Conservation (phyloP, 164 flowering plant species). For the Nymphaea colorata region DNA sequence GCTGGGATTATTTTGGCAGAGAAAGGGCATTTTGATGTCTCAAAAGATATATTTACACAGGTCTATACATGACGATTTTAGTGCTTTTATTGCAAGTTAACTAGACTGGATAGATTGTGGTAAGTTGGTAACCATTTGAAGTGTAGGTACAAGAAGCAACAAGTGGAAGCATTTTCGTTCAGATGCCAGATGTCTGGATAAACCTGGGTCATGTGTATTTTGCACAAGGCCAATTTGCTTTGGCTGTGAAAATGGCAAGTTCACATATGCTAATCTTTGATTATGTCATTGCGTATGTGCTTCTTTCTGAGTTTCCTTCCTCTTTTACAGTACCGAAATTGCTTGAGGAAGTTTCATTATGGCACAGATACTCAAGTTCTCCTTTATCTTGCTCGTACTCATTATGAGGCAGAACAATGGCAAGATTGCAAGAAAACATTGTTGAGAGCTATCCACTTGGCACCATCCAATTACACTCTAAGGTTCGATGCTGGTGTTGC, state of each 20-base stretch:
- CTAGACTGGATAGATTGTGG: not conserved
- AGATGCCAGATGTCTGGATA: conserved; percentile 98
- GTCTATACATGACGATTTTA: conserved; percentile 14
- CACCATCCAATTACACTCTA: conserved; percentile 89
- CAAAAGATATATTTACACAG: conserved; percentile 92
- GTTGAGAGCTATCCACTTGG: conserved; percentile 87
- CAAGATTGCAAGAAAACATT: conserved; percentile 89
- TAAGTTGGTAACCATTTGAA: not conserved
- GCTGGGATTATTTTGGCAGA: conserved; percentile 88
- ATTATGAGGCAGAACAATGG: conserved; percentile 99
- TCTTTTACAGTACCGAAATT: conserved; percentile 81
- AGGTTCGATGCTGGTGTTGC: conserved; percentile 89
- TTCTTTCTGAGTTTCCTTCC: not conserved
- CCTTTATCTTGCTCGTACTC: conserved; percentile 85
- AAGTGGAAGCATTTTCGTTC: conserved; percentile 84
- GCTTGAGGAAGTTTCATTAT: conserved; percentile 75
- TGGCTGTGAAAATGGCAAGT: conserved; percentile 87
- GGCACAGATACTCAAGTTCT: conserved; percentile 85
- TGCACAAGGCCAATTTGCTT: conserved; percentile 92
- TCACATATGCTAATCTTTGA: not conserved
- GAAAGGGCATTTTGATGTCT: conserved; percentile 91
- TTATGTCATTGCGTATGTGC: not conserved
- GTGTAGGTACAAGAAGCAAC: conserved; percentile 95
- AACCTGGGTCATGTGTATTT: conserved; percentile 94
- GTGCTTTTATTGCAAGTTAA: not conserved